These are phyloP conservation scores for Plectosphaerella sp. DNA, from an alignment of 2,329 filamentous ascomycete species.

Conservation along the genomic window DNA sequence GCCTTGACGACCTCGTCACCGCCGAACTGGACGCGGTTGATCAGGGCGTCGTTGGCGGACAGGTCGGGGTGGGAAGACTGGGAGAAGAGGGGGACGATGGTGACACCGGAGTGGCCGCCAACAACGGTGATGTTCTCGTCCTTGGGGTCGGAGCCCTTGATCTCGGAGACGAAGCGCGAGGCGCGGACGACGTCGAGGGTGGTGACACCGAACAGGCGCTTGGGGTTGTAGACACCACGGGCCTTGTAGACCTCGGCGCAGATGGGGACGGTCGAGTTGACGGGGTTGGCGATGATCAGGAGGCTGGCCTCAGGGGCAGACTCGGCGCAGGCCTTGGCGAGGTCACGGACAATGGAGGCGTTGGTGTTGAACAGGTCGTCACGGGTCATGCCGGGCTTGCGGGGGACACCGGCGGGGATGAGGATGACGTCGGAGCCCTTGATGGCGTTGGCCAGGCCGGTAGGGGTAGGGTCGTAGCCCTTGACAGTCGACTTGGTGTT, in stretches of 20 bases:
- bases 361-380: slow-evolving; percentile 99
- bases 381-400: slow-evolving; percentile 99
- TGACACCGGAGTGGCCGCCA: slow-evolving; percentile 95
- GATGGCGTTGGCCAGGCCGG: slow-evolving; percentile 73
- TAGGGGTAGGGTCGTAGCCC: slow-evolving; percentile 76
- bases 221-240: slow-evolving; percentile 95
- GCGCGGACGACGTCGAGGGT: slow-evolving; percentile 98
- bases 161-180: slow-evolving; percentile 93
- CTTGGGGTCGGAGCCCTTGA: slow-evolving; percentile 85
- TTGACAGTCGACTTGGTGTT: slow-evolving; percentile 96
- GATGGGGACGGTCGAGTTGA: slow-evolving; percentile 99
- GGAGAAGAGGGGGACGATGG: slow-evolving; percentile 96
- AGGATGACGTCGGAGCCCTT: slow-evolving; percentile 90
- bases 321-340: slow-evolving; percentile 91
- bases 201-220: slow-evolving; percentile 98
- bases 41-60: slow-evolving; percentile 70
- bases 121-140: slow-evolving; percentile 94
- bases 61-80: slow-evolving; percentile 87
- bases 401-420: slow-evolving; percentile 96
- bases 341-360: slow-evolving; percentile 96
- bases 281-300: slow-evolving; percentile 97
- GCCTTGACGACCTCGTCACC: slow-evolving; percentile 99
- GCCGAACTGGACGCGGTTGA: slow-evolving; percentile 96
- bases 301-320: slow-evolving; percentile 88
- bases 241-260: slow-evolving; percentile 95